Evolutionary conservation across 2,329 filamentous ascomycete species (phyloP), one percentile per base, ranked within the genome.

Genomic region (Trichoderma sp.): DNA sequence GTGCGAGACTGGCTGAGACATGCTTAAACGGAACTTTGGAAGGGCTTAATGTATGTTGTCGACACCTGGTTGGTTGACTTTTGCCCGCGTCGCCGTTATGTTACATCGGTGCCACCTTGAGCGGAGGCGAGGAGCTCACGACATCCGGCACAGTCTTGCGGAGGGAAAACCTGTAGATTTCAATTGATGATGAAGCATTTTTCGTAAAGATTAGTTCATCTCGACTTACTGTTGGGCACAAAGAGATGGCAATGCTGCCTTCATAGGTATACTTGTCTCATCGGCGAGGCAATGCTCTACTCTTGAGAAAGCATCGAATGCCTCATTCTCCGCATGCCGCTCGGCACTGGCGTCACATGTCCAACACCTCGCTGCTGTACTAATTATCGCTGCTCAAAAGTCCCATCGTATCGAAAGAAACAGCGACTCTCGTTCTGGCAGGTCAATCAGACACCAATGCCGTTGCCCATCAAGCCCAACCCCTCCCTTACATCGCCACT

Each of bases 1-100:
- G 47, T 51, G 14, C 15, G 43, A 26, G 47, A 61, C 50, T 61
- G 47, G 47, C 47, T 61, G 34, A n/a, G 47, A 51, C 58, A 54
- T 62, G 59, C 48, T 62, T 62, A 62, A 62, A 62, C 17, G 48
- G 59, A 62, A 62, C 59, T 54, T 62, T 62, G 28, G 48, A 54
- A 44, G 24, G 26, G 30, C 39, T 30, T 41, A 62, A 62, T 62
- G 19, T 62, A 62, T 30, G 34, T 34, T 26, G 44, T 62, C 39
- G 28, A 24, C 24, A 15, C 17, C 41, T 62, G 48, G 48, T 54
- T 62, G 59, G 48, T 30, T n/a, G 41, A 21, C 30, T 43, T 62
- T 45, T 48, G 39, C 21, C 45, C 7, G 34, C 41, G 34, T 9
- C 17, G 26, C 30, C 48, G 21, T 44, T 39, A 24, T 48, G 59